These are phyloP conservation scores for Agastache rugosa DNA, from an alignment of 257 asterid species.

Conservation along the genomic window DNA sequence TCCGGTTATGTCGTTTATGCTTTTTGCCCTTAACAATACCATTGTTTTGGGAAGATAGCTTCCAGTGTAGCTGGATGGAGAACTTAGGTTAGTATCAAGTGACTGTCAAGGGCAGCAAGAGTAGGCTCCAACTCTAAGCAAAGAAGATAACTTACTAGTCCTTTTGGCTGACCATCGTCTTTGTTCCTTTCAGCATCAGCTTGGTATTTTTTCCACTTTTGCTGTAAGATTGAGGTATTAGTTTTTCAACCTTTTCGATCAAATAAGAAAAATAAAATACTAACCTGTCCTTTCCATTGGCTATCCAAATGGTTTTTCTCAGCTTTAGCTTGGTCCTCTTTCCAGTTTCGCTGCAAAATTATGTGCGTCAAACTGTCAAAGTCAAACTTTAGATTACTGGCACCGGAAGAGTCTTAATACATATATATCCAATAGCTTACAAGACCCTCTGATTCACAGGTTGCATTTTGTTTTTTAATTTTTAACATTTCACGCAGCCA, in stretches of 20 bases:
- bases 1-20: slow-evolving; percentile 41
- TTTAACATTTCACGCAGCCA: slow-evolving; percentile 85
- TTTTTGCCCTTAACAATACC: slow-evolving; percentile 43
- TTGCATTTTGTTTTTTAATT: slow-evolving; percentile 62
- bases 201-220: slow-evolving; percentile 49
- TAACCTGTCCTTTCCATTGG: slow-evolving; percentile 51
- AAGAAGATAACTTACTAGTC: slow-evolving; percentile 63
- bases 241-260: slow-evolving; percentile 18
- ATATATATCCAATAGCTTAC: slow-evolving; percentile 53
- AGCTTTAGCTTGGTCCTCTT: slow-evolving; percentile 61
- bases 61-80: slow-evolving; percentile 71
- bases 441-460: slow-evolving; percentile 67
- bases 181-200: slow-evolving; percentile 47
- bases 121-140: slow-evolving; percentile 4
- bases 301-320: slow-evolving; percentile 45
- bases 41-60: slow-evolving; percentile 54
- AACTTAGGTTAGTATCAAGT: slow-evolving; percentile 38
- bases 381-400: slow-evolving; percentile 26
- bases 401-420: slow-evolving; percentile 17
- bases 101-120: slow-evolving; percentile 10
- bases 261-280: slow-evolving; percentile 35
- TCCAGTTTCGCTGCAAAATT: slow-evolving; percentile 70
- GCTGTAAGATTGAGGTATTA: slow-evolving; percentile 38
- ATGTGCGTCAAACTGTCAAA: slow-evolving; percentile 35
- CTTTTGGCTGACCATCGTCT: slow-evolving; percentile 62